A percentile compares a stretch with the other conserved stretches of the same genome.
Conservation (phyloP, 768 basidiomycete genomes). For the Fistulinella prunicolor region DNA sequence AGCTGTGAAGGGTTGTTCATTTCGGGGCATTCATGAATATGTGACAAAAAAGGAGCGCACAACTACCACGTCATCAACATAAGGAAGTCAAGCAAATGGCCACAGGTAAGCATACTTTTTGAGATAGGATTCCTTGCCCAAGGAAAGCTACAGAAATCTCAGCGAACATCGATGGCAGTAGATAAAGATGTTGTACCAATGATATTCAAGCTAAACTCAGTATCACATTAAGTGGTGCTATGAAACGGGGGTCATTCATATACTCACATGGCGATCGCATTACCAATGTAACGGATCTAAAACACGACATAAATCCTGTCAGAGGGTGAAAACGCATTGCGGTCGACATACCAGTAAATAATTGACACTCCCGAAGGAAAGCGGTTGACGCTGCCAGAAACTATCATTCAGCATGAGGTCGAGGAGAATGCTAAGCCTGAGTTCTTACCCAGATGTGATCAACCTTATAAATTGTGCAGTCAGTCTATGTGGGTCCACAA, state of each 20-base stretch:
- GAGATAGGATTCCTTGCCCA: conserved; percentile 1
- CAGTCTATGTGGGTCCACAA: background rate
- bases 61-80: conserved; percentile 10
- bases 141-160: conserved; percentile 11
- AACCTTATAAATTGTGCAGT: conserved; percentile 4
- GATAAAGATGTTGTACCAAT: background rate
- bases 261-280: conserved; percentile 18
- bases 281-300: conserved; percentile 27
- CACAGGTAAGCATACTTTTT: conserved; percentile 3
- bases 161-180: background rate
- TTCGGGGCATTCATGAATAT: background rate
- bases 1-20: conserved; percentile 3
- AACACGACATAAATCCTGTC: background rate
- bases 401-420: background rate
- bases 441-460: conserved; percentile 20
- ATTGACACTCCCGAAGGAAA: conserved; percentile 15
- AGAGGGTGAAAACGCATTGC: background rate
- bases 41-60: conserved; percentile 5
- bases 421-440: background rate
- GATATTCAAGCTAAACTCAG: conserved; percentile 9
- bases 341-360: conserved; percentile 21
- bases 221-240: background rate
- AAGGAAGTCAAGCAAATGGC: background rate
- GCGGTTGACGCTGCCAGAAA: conserved; percentile 2
- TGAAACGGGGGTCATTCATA: background rate